Base-by-base conservation (phyloP, 768 basidiomycete species). In the Hericium alpestre region DNA sequence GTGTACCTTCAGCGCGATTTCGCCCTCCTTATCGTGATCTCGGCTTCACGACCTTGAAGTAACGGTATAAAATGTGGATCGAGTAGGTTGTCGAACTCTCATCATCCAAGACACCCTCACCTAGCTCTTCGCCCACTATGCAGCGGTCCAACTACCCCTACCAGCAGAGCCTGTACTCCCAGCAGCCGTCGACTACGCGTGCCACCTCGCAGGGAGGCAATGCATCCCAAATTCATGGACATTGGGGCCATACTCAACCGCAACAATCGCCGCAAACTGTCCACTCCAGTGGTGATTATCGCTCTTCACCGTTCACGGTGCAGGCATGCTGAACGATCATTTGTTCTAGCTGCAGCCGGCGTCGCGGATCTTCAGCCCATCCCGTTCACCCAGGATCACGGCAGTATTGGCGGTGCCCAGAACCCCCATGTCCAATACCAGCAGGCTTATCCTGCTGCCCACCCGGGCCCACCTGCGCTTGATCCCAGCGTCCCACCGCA, bases 401-500 rank as follows among this genome's bases (percentile, higher is more conserved):
- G 43, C 43, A 46, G 13, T n/a, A 16, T 16, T 7, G 43, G 43
- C 22, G 22, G n/a, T 16, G 15, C 49, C 16, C 20, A 18, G 23
- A 23, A 51, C 49, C 15, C 49, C 11, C 18, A 5, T n/a, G 43
- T 9, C 25, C 20, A 23, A 25, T 51, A 51, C 23, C 23, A 23
- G 23, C 49, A 51, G 12, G 18, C 49, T 15, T 37, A 51, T 23
- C 20, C 20, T 4, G 23, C 18, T 15, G 49, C 9, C 10, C 18
- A 51, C 13, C 20, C 18, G 15, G 38, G n/a, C 11, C 9, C 16
- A 27, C 50, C 25, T 37, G 16, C 16, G 13, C 13, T 62, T 38
- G 60, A 57, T 23, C 59, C 61, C 22, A 51, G 50, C 22, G 61
- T 61, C 13, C 61, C 59, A 52, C 2, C 57, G 7, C 61, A 61